These are phyloP conservation scores for Liriodendron chinense DNA, from an alignment of 164 flowering plant genomes.

Conservation along the genomic window DNA sequence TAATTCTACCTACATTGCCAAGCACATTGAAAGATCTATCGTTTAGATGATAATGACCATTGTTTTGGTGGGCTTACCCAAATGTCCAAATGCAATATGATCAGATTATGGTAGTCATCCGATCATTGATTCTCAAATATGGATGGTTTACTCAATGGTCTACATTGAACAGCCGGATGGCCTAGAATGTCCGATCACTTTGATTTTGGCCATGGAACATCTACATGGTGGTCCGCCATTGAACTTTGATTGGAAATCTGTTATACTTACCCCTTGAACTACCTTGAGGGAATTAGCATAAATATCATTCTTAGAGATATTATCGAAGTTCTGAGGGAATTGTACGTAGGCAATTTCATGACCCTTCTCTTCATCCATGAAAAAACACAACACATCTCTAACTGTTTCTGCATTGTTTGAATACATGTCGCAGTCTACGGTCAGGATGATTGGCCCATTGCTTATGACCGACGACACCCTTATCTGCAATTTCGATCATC, in stretches of 20 bases:
- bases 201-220: no score
- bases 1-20: slow-evolving; percentile 9
- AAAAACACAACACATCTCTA: slow-evolving; percentile 36
- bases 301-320: slow-evolving; percentile 25
- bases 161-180: no score
- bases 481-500: slow-evolving; percentile 16
- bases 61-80: no score
- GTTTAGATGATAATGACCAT: background rate
- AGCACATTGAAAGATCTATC: background rate
- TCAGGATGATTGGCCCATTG: slow-evolving; percentile 29
- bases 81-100: no score
- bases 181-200: no score
- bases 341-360: slow-evolving; percentile 35
- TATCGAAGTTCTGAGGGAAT: slow-evolving; percentile 29
- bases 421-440: slow-evolving; percentile 44
- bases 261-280: background rate
- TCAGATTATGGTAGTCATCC: no score
- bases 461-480: slow-evolving; percentile 35
- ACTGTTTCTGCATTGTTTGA: slow-evolving; percentile 34
- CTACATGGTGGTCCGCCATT: no score
- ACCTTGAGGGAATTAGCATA: slow-evolving; percentile 8
- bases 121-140: no score
- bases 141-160: no score
- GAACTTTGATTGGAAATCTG: no score
- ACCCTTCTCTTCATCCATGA: slow-evolving; percentile 38